Evolutionary conservation across 202 grass and related monocot genomes (phyloP).

Genomic region (Eragrostis tef): DNA sequence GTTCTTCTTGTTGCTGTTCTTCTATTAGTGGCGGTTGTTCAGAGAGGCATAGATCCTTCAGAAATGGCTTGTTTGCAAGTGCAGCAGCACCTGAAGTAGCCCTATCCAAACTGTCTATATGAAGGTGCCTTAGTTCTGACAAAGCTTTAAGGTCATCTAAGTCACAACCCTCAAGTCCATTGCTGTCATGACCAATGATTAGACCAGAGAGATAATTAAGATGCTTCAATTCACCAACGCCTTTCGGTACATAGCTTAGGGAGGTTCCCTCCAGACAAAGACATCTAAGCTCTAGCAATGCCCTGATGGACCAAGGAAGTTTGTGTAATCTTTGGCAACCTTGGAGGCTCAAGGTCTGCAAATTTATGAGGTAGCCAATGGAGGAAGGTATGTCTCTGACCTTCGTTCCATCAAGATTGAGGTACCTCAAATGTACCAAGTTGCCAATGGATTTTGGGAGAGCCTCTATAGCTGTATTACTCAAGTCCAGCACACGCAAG

Average conservation of each 20-base stretch:
- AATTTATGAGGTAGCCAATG: conserved; percentile 71
- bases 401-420: conserved; percentile 78
- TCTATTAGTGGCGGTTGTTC: conserved; percentile 45
- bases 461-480: conserved; percentile 53
- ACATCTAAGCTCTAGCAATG: conserved; percentile 65
- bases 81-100: conserved; percentile 62
- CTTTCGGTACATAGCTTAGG: conserved; percentile 68
- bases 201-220: conserved; percentile 70
- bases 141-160: conserved; percentile 64
- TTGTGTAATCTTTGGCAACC: conserved; percentile 62
- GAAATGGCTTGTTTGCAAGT: conserved; percentile 62
- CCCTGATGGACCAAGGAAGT: conserved; percentile 70
- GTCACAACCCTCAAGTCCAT: conserved; percentile 58
- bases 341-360: conserved; percentile 72
- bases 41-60: conserved; percentile 62
- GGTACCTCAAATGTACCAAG: conserved; percentile 73
- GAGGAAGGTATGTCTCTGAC: conserved; percentile 62
- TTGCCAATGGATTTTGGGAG: conserved; percentile 74
- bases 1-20: conserved; percentile 38
- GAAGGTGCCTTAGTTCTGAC: conserved; percentile 68
- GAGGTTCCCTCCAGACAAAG: conserved; percentile 59
- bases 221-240: conserved; percentile 67
- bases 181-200: conserved; percentile 58
- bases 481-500: conserved; percentile 72
- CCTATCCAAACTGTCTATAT: conserved; percentile 73